Conservation (phyloP, 2,329 filamentous ascomycete species). For the Ophiosphaerella narmari region DNA sequence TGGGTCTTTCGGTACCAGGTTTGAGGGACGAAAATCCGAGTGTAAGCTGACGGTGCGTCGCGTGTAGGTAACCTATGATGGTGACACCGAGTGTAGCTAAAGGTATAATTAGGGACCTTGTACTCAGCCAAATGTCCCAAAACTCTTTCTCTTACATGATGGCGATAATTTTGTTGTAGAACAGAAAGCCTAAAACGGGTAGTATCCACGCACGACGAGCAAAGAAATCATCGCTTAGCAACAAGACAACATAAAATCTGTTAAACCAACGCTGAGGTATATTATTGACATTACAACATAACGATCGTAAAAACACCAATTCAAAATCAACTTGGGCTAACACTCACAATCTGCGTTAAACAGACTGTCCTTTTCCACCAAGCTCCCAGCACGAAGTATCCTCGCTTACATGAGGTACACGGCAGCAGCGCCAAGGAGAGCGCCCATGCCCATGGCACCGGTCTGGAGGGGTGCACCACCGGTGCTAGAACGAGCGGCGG, state of each 20-base stretch:
- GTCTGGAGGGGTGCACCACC: slow-evolving; percentile 39
- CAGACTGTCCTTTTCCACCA: background rate
- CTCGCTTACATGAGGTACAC: slow-evolving; percentile 27
- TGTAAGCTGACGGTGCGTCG: no score
- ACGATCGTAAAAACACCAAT: slow-evolving; percentile 4
- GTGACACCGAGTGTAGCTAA: no score
- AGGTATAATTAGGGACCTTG: no score
- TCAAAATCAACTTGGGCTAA: background rate
- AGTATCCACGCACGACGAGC: no score
- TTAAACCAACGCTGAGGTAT: background rate
- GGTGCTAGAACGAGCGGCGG: slow-evolving; percentile 22
- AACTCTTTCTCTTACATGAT: no score
- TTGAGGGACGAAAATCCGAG: no score
- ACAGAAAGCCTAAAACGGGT: no score
- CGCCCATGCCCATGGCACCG: slow-evolving; percentile 52
- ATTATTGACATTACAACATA: slow-evolving; percentile 7
- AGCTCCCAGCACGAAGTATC: background rate
- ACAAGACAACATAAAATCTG: background rate
- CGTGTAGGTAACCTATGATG: no score
- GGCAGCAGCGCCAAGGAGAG: slow-evolving; percentile 54
- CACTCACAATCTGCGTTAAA: background rate
- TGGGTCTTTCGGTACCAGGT: background rate
- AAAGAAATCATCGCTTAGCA: no score
- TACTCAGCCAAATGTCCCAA: no score
- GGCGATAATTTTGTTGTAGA: no score